Conservation (phyloP, 768 basidiomycete species). For the Serpula lacrymans region DNA sequence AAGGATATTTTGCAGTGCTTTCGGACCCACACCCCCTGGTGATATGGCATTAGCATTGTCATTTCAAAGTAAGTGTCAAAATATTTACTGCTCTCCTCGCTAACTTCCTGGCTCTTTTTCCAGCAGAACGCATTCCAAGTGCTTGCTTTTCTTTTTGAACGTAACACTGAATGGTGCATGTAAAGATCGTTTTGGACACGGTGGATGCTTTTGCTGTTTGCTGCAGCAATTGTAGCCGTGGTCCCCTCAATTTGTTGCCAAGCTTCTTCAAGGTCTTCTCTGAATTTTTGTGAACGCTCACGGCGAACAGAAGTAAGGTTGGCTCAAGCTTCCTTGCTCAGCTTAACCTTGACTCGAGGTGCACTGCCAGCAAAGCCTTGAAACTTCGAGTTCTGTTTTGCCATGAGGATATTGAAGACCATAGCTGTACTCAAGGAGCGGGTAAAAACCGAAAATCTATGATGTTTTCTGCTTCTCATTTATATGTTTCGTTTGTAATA, state of each 20-base stretch:
- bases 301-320: not conserved
- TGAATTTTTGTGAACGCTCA: not conserved
- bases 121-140: slow-evolving; percentile 8
- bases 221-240: slow-evolving; percentile 1
- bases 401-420: no score
- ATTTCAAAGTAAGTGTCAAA: no score
- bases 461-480: not conserved
- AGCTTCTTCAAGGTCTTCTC: not conserved
- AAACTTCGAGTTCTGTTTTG: no score
- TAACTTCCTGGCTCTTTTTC: slow-evolving; percentile 3
- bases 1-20: not conserved
- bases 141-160: slow-evolving; percentile 3
- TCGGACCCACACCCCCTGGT: not conserved
- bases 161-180: slow-evolving; percentile 2
- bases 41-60: not conserved
- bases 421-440: no score
- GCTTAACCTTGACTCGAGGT: not conserved
- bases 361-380: not conserved
- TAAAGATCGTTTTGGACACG: slow-evolving; percentile 5
- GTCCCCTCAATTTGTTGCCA: slow-evolving; percentile 2
- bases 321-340: slow-evolving; percentile 5
- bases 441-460: no score
- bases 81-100: not conserved
- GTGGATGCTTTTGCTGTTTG: slow-evolving; percentile 3
- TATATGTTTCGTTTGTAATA: not conserved